Percentiles rank a stretch among this genome's conserved stretches.
Evolutionary conservation across 768 basidiomycete genomes (phyloP).

Genomic region (Russula sp.): DNA sequence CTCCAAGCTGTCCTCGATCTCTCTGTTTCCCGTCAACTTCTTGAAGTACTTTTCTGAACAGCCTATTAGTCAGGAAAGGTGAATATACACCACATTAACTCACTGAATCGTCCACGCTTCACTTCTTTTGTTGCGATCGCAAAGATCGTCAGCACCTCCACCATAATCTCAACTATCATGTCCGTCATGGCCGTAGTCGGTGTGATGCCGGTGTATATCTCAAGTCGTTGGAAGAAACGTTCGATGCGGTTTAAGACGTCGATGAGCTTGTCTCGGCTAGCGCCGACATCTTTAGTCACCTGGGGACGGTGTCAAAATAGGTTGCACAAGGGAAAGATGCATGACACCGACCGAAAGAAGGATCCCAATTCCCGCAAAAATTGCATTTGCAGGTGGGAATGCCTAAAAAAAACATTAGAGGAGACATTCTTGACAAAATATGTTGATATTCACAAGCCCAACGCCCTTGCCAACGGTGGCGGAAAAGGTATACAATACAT

Average conservation of each 20-base stretch:
- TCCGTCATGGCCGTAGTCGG: background rate
- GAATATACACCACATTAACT: background rate
- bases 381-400: background rate
- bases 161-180: background rate
- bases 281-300: background rate
- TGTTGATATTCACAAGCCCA: background rate
- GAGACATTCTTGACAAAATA: background rate
- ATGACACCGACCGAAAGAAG: background rate
- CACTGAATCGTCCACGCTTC: constrained; percentile 7
- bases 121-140: constrained; percentile 1
- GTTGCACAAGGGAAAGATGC: background rate
- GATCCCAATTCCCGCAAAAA: background rate
- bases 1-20: background rate
- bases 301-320: background rate
- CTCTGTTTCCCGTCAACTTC: background rate
- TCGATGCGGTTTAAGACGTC: background rate
- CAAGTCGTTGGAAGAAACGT: background rate
- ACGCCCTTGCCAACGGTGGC: background rate
- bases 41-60: constrained; percentile 1
- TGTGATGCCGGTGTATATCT: background rate
- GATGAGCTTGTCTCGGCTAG: background rate
- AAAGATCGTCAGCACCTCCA: background rate
- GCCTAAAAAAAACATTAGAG: background rate
- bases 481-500: background rate
- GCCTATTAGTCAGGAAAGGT: too few relatives aligned